phyloP scores from a whole-genome alignment of 169 alveolate genomes.

The Eimeria necatrix region DNA sequence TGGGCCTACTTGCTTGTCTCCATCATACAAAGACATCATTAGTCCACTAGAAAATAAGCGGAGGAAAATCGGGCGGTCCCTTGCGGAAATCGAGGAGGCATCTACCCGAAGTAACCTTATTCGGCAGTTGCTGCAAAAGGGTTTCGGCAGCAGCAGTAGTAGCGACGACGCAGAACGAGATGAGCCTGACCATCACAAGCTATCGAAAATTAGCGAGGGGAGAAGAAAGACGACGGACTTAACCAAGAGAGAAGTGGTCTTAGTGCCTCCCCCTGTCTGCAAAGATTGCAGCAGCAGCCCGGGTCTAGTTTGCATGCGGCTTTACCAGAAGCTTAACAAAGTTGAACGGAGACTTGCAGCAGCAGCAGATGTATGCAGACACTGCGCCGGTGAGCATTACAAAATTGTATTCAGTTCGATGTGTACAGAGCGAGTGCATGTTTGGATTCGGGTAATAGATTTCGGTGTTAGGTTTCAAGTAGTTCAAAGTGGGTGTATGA shows the following conservation, averaged over 20 bases:
- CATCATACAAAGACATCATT: neutral
- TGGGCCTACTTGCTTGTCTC: constrained; percentile 1
- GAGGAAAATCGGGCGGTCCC: neutral
- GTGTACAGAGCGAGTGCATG: too few species aligned
- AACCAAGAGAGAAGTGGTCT: neutral
- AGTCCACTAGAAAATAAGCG: neutral
- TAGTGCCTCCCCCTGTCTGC: constrained; percentile 78
- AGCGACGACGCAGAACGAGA: constrained; percentile 58
- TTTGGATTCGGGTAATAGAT: too few species aligned
- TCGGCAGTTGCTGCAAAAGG: constrained; percentile 53
- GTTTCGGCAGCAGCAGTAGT: constrained; percentile 16
- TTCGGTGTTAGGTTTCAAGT: too few species aligned
- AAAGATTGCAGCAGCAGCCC: constrained; percentile 74
- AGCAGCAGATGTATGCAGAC: constrained; percentile 64
- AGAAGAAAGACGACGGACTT: neutral
- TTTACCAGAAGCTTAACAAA: constrained; percentile 46
- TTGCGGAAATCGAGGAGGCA: constrained; percentile 1
- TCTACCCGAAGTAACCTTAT: constrained; percentile 34
- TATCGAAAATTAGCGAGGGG: neutral
- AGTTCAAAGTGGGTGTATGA: too few species aligned
- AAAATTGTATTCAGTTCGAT: too few species aligned
- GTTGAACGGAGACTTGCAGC: constrained; percentile 58
- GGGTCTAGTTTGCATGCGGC: constrained; percentile 33
- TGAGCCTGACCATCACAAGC: neutral
- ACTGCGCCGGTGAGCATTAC: constrained; percentile 75